phyloP scores from a whole-genome alignment of 225 moss, liverwort and hornwort genomes.

The Bryum argenteum region DNA sequence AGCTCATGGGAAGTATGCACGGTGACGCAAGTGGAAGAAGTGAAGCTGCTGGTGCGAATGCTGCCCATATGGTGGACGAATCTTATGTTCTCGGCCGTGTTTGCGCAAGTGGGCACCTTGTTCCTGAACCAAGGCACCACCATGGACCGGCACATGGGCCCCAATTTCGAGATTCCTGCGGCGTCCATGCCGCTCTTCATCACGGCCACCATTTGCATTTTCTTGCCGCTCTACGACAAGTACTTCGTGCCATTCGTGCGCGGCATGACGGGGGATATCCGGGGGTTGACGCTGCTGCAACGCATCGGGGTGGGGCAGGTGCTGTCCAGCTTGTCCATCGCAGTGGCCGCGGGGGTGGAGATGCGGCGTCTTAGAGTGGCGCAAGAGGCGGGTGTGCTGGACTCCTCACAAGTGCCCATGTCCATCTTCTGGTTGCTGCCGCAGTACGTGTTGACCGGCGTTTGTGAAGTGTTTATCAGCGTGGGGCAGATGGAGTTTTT shows the following conservation, averaged over 20 bases:
- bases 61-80: slow-evolving; percentile 98
- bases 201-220: slow-evolving; percentile 87
- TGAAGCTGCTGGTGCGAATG: slow-evolving; percentile 87
- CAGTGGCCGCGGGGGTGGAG: slow-evolving; percentile 84
- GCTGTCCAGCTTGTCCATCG: slow-evolving; percentile 79
- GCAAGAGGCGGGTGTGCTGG: slow-evolving; percentile 5
- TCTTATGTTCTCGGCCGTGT: slow-evolving; percentile 96
- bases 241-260: slow-evolving; percentile 87
- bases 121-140: slow-evolving; percentile 93
- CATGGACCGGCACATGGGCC: slow-evolving; percentile 70
- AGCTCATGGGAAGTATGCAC: slow-evolving; percentile 79
- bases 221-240: slow-evolving; percentile 91
- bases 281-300: slow-evolving; percentile 82
- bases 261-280: slow-evolving; percentile 66
- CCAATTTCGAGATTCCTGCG: slow-evolving; percentile 84
- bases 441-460: slow-evolving; percentile 87
- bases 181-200: slow-evolving; percentile 96
- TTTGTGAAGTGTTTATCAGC: slow-evolving; percentile 93
- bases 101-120: slow-evolving; percentile 90
- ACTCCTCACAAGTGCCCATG: slow-evolving; percentile 62
- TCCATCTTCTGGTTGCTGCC: slow-evolving; percentile 95
- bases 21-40: slow-evolving; percentile 95
- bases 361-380: slow-evolving; percentile 70
- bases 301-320: slow-evolving; percentile 91
- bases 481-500: slow-evolving; percentile 99